Base-by-base conservation (phyloP, 2,329 filamentous ascomycete genomes). In the Dendrostoma leiphaemia region DNA sequence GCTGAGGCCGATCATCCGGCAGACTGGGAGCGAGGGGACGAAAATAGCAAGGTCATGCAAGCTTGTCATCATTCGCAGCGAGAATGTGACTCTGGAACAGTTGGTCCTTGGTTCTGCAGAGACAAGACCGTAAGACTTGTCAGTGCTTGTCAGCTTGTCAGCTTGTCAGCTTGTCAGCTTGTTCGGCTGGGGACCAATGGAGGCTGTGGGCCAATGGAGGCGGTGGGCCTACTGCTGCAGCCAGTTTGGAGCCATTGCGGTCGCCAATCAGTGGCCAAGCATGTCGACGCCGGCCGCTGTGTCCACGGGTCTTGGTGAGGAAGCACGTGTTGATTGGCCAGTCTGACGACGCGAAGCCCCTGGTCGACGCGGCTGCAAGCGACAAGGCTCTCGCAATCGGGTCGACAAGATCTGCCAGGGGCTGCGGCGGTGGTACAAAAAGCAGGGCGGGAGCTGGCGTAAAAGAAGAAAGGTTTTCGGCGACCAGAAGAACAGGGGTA, bases 21-120 rank as follows among this genome's bases (percentile, higher is more conserved):
- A 43, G 28, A 17, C 19, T 37, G 53, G 48, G 26, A 23, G 48
- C 38, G 46, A 41, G 54, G 38, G 46, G 46, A 57, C 49, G 35
- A 43, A 54, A 57, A 57, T 57, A 57, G 54, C 51, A 57, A 29
- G 9, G 21, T 24, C 31, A 41, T 44, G 34, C 21, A n/a, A 31
- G 37, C 7, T 29, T 17, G 10, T 45, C 31, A 37, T 45, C 38
- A 23, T 44, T 37, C 23, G 40, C 40, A 15, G 41, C 6, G 12
- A 41, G 41, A 29, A 28, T 40, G 49, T 15, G 12, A 38, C 29
- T n/a, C 26, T 29, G 24, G 40, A 23, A n/a, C 26, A 40, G 29
- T 45, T 44, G 29, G 28, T 37, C 24, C 9, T 28, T 48, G 44
- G 29, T 31, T 31, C 32, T n/a, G n/a, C n/a, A n/a, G n/a, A n/a